Base-by-base conservation (phyloP, 106 monocot species). In the Phalaenopsis equestris region DNA sequence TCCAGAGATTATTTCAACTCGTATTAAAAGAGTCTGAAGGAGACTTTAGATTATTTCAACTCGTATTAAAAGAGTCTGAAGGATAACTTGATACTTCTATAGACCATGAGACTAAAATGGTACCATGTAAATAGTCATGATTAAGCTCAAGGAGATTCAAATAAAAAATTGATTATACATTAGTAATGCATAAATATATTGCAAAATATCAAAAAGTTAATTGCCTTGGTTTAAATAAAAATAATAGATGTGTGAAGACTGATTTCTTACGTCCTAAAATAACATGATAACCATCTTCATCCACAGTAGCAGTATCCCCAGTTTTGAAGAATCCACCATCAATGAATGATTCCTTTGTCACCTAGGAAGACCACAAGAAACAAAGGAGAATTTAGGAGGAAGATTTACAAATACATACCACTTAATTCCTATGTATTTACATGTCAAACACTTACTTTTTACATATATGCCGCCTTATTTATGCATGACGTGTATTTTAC, bases 261-360 rank as follows among this genome's bases (percentile, higher is more conserved):
- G 18, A 67, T 73, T 39, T 75, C 99, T 91, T 93, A 99, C 93
- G 94, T 80, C 99, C 99, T 80, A 99, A 86, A 77, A 99, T 99
- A 81, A 90, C 80, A 77, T 90, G 92, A 80, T 99, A 99, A 5
- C 93, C 95, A 87, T 99, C 95, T 76, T 99, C 88, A 77, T 99
- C 91, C 73, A 95, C 73, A 78, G 84, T 93, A 74, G 93, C 99
- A 7, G 99, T 95, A 81, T 99, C 99, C 47, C 99, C 99, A 48
- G 99, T 99, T 87, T 93, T 92, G 88, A 99, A 99, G 78, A 91
- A 99, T 38, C 99, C 99, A 75, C 83, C 92, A 83, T 87, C 91
- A 87, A 86, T 87, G 77, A 99, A 95, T 75, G 99, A 95, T 77
- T 89, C 99, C 49, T 85, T 83, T 24, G 95, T 99, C 72, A 89